These are phyloP conservation scores for Globisporangium paroecandrum DNA, from an alignment of 352 stramenopile species.

Conservation along the genomic window DNA sequence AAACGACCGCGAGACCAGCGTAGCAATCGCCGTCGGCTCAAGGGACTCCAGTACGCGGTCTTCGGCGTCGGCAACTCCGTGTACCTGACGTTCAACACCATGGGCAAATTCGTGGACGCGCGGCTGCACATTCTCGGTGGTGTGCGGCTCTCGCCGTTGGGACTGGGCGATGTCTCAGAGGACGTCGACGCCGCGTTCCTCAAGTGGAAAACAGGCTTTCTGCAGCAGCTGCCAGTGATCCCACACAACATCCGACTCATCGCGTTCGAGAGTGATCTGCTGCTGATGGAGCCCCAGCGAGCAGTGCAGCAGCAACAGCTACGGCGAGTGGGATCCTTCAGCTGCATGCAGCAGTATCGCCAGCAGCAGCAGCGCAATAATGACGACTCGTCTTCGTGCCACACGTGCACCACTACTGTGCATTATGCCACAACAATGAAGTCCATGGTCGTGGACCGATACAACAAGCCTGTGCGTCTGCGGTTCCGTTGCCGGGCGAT, in stretches of 20 bases:
- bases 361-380: not conserved
- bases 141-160: conserved; percentile 57
- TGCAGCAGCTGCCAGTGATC: conserved; percentile 21
- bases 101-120: conserved; percentile 89
- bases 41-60: conserved; percentile 84
- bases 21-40: conserved; percentile 15
- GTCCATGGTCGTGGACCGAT: conserved; percentile 20
- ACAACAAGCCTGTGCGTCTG: conserved; percentile 19
- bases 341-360: conserved; percentile 2
- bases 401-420: too few species aligned
- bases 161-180: conserved; percentile 91
- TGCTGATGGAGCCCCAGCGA: conserved; percentile 10
- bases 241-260: conserved; percentile 10
- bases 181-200: conserved; percentile 61
- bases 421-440: not conserved
- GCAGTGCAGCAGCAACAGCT: not conserved
- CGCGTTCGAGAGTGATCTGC: conserved; percentile 34
- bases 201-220: conserved; percentile 75
- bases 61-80: conserved; percentile 95
- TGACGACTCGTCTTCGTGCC: not conserved
- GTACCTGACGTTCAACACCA: conserved; percentile 95
- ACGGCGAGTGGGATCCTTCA: not conserved
- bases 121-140: conserved; percentile 81
- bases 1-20: not conserved
- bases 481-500: conserved; percentile 21